These are phyloP conservation scores for Myriosclerotinia duriaeana DNA, from an alignment of 2,329 filamentous ascomycete genomes.

Conservation along the genomic window DNA sequence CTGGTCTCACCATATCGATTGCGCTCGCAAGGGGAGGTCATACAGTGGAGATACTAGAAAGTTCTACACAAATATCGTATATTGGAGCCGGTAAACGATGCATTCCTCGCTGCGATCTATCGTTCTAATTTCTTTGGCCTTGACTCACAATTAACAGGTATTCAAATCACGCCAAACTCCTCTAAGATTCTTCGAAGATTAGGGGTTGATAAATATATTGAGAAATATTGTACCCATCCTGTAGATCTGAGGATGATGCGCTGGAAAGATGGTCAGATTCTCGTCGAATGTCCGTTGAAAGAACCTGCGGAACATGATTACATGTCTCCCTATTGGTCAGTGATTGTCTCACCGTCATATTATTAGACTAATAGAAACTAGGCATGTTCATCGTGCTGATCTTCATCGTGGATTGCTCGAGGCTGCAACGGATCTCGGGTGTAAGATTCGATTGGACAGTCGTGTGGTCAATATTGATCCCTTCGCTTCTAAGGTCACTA, in stretches of 20 bases:
- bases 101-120: neutral
- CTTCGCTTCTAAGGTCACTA: neutral
- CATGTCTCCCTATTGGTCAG: slow-evolving; percentile 4
- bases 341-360: neutral
- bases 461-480: slow-evolving; percentile 3
- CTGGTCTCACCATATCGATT: slow-evolving; percentile 30
- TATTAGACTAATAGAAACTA: neutral
- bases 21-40: slow-evolving; percentile 27
- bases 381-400: slow-evolving; percentile 11
- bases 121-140: neutral
- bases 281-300: slow-evolving; percentile 30
- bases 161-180: neutral
- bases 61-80: neutral
- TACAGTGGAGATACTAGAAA: slow-evolving; percentile 18
- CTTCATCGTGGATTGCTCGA: neutral
- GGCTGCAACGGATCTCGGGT: neutral
- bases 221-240: slow-evolving; percentile 27
- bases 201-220: slow-evolving; percentile 24
- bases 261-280: slow-evolving; percentile 27
- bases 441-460: neutral
- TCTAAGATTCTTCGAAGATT: slow-evolving; percentile 1
- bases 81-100: slow-evolving; percentile 7
- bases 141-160: slow-evolving; percentile 1
- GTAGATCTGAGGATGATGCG: slow-evolving; percentile 31
- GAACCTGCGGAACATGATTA: slow-evolving; percentile 28